These are phyloP conservation scores for Boletus coccyginus DNA, from an alignment of 768 basidiomycete species.

Conservation along the genomic window DNA sequence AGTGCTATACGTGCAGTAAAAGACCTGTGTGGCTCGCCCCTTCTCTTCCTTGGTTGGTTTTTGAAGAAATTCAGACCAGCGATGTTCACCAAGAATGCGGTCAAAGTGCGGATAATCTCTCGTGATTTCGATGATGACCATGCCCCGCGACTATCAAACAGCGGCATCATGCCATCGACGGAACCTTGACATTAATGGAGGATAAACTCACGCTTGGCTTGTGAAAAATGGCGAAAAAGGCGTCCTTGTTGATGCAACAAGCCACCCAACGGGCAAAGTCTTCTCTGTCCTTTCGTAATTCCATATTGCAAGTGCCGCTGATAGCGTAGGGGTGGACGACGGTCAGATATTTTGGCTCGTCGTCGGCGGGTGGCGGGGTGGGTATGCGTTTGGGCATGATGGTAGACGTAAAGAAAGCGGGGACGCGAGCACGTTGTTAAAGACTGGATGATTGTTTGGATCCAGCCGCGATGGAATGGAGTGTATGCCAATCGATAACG, in stretches of 20 bases:
- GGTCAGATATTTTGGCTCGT: conserved; percentile 45
- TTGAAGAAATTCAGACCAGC: conserved; percentile 40
- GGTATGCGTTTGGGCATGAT: conserved; percentile 41
- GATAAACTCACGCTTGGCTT: conserved; percentile 41
- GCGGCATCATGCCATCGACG: neutral
- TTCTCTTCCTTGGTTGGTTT: conserved; percentile 31
- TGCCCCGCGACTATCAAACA: conserved; percentile 37
- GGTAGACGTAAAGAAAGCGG: neutral
- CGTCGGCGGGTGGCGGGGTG: conserved; percentile 43
- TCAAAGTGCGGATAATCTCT: conserved; percentile 31
- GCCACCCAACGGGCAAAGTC: conserved; percentile 45
- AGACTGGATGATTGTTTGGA: neutral
- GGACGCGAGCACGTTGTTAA: neutral
- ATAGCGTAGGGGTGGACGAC: conserved; percentile 44
- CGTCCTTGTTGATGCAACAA: conserved; percentile 34
- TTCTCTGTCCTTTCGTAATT: conserved; percentile 34
- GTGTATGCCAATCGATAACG: neutral
- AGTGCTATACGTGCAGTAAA: conserved; percentile 38
- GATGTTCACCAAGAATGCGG: conserved; percentile 41
- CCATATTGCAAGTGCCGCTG: conserved; percentile 39
- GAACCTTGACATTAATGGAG: neutral
- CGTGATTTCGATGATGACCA: conserved; percentile 44
- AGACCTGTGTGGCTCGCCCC: conserved; percentile 32
- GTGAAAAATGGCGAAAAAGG: conserved; percentile 41
- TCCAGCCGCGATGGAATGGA: conserved; percentile 1